Percentiles rank a stretch among this genome's conserved stretches.
These are phyloP conservation scores for Gossypium lobatum DNA, from an alignment of 441 rosid species.

Conservation along the genomic window DNA sequence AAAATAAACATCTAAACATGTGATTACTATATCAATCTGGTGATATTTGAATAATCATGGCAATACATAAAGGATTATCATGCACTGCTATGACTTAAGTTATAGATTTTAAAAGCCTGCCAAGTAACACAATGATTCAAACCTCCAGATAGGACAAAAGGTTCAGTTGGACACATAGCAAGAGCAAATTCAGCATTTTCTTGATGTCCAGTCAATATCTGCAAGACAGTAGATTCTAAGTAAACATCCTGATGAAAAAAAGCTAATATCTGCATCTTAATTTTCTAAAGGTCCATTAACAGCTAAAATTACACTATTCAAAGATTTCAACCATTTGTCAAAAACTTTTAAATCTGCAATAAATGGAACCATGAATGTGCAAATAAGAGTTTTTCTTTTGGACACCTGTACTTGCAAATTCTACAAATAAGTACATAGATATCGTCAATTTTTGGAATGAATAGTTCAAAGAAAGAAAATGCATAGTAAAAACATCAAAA, in stretches of 20 bases:
- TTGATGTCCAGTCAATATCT: slow-evolving; percentile 74
- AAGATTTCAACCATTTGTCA: not conserved
- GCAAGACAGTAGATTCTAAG: slow-evolving; percentile 14
- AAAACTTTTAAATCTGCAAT: not conserved
- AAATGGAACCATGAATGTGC: not conserved
- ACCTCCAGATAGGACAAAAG: slow-evolving; percentile 85
- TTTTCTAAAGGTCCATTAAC: not conserved
- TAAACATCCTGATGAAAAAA: not conserved
- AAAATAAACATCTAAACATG: not conserved
- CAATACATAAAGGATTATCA: not conserved
- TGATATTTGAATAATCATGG: not conserved
- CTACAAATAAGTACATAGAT: not conserved
- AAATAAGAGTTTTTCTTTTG: not conserved
- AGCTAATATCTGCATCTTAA: not conserved
- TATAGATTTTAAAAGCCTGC: not conserved
- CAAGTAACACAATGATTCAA: slow-evolving; percentile 12
- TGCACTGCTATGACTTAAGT: not conserved
- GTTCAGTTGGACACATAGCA: slow-evolving; percentile 73
- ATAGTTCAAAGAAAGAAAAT: not conserved
- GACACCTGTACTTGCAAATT: not conserved
- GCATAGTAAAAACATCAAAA: not conserved
- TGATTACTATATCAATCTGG: not conserved
- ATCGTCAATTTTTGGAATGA: not conserved
- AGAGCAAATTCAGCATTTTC: slow-evolving; percentile 87
- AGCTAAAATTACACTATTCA: not conserved